Percentiles rank a stretch among this genome's conserved stretches.
These are phyloP conservation scores for Yamadazyma trypodendri DNA, from an alignment of 1,139 yeast species.

Conservation along the genomic window DNA sequence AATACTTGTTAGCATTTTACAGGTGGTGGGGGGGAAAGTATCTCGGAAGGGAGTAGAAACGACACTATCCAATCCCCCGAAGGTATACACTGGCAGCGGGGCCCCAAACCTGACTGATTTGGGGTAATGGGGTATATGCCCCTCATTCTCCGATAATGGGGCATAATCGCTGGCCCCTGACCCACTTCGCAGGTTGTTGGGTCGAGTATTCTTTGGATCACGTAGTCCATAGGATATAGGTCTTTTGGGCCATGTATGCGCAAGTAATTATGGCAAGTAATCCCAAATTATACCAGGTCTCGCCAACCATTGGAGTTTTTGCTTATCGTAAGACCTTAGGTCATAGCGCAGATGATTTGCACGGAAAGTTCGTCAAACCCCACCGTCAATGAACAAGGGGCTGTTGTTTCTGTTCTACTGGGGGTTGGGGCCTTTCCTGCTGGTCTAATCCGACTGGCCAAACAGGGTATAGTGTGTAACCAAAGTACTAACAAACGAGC, in stretches of 20 bases:
- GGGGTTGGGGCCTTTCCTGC: constrained; percentile 27
- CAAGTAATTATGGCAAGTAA: constrained; percentile 16
- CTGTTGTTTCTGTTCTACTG: constrained; percentile 26
- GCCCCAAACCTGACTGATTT: not conserved
- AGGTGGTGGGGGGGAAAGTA: not conserved
- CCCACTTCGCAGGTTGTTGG: not conserved
- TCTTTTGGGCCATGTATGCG: no score
- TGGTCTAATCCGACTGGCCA: constrained; percentile 21
- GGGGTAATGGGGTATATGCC: not conserved
- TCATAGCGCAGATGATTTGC: constrained; percentile 26
- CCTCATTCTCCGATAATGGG: not conserved
- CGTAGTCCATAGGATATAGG: no score
- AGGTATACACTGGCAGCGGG: not conserved
- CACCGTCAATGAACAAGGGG: constrained; percentile 20
- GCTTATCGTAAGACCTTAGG: constrained; percentile 25
- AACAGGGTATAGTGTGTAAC: no score
- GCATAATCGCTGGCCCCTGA: not conserved
- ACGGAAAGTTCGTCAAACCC: constrained; percentile 23
- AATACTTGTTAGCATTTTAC: no score
- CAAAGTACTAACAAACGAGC: no score
- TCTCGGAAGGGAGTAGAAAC: not conserved
- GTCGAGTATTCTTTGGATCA: not conserved
- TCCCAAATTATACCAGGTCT: constrained; percentile 26
- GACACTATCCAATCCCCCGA: not conserved
- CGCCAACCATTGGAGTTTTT: constrained; percentile 25